Base-by-base conservation (phyloP, 352 stramenopile genomes). In the Pseudoperonospora humuli region DNA sequence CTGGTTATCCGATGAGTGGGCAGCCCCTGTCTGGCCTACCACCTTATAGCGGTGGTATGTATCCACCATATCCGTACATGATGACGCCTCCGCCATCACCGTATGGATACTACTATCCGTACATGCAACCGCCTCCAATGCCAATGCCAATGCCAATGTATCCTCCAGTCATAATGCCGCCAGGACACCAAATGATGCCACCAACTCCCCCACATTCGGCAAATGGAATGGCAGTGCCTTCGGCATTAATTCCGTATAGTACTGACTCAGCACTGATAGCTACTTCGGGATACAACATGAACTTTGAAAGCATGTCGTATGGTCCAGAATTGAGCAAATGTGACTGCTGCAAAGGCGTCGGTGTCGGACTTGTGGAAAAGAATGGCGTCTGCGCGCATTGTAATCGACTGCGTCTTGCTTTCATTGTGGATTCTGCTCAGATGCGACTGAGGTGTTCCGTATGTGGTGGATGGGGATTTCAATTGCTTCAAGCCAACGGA, bases 361-460 rank as follows among this genome's bases (percentile, higher is more conserved):
- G 75, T 10, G 71, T 86, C 11, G 69, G 60, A 3, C 32, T 86
- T 17, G 70, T 77, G 3, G 69, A 86, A 54, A 83, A 83, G 60
- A 86, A 86, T 33, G 75, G 71, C 5, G 55, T 76, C 7, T 86
- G 75, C 26, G 64, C 63, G 9, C 71, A 86, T 46, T 86, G 75
- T 51, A 84, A 86, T 32, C 71, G 75, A 2, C 52, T 86, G 31
- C 62, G 63, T 1, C 70, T 84, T 31, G 75, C 73, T 10, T 84
- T 86, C 38, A 84, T 86, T 54, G 67, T 86, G 13, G 71, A 74
- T 25, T 79, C 75, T 11, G 65, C 67, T 20, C 67, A 77, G 19
- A 76, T 86, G 44, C 67, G 64, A 9, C 61, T 62, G 35, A 58
- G 67, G 0, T 86, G 75, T 43, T 57, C 67, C 0, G 48, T 59